phyloP scores from a whole-genome alignment of 2,329 filamentous ascomycete genomes.

The Paecilomyces dactylethromorphus region DNA sequence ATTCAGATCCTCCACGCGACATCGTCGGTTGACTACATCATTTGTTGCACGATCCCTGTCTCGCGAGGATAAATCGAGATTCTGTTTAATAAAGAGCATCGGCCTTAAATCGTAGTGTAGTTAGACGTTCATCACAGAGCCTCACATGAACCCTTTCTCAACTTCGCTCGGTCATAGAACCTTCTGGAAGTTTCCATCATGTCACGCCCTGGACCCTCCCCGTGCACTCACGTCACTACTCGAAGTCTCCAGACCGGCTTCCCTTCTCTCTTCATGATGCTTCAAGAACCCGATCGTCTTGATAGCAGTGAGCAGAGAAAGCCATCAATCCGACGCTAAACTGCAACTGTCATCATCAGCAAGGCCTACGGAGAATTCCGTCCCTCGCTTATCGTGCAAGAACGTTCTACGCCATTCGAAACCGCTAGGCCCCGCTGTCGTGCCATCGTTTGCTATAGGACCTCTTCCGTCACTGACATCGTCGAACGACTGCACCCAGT shows the following conservation, averaged over 20 bases:
- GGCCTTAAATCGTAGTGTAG: background rate
- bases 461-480: constrained; percentile 2
- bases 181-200: background rate
- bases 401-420: constrained; percentile 32
- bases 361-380: background rate
- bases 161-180: background rate
- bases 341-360: background rate
- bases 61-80: background rate
- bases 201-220: background rate
- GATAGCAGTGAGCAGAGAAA: background rate
- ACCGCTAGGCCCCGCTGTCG: constrained; percentile 1
- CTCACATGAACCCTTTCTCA: background rate
- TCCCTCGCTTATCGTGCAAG: constrained; percentile 3
- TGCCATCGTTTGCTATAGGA: background rate
- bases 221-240: background rate
- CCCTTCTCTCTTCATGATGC: too few species aligned
- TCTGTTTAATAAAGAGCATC: background rate
- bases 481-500: constrained; percentile 2
- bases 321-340: background rate
- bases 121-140: too few species aligned
- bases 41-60: background rate
- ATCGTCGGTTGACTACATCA: background rate
- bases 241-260: background rate
- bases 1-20: background rate
- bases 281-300: background rate